A percentile compares a stretch with the other conserved stretches of the same genome.
These are phyloP conservation scores for Astrephomene gubernaculifera DNA, from an alignment of 139 green algal genomes.

Conservation along the genomic window DNA sequence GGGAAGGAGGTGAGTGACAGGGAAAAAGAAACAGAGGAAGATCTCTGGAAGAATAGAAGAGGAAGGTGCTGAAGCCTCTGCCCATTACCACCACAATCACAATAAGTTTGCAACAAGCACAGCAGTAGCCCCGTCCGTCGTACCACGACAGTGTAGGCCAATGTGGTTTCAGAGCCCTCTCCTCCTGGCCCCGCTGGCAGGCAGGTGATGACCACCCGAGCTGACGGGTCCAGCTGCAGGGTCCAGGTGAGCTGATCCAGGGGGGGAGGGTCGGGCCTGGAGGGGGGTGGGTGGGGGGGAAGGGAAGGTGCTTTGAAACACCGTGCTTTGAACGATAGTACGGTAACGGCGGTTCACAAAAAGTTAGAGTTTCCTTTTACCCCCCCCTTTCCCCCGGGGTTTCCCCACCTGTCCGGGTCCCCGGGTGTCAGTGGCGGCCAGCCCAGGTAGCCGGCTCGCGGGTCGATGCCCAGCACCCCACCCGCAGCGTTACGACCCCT, in stretches of 20 bases:
- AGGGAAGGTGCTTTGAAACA: not conserved
- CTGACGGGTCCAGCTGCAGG: conserved; percentile 26
- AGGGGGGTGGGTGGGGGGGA: not conserved
- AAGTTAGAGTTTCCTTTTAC: not conserved
- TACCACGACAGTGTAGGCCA: conserved; percentile 31
- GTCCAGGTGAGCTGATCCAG: conserved; percentile 14
- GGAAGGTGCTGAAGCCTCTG: too few relatives aligned
- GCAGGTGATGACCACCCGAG: not conserved
- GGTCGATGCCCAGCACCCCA: conserved; percentile 57
- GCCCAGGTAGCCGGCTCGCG: conserved; percentile 62
- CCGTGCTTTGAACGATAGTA: too few relatives aligned
- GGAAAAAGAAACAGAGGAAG: too few relatives aligned
- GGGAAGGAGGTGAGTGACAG: not conserved
- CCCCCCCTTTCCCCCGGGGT: not conserved
- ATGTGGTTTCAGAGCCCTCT: too few relatives aligned
- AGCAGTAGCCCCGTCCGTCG: too few relatives aligned
- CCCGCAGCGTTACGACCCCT: conserved; percentile 47
- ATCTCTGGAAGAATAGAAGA: too few relatives aligned
- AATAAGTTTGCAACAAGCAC: too few relatives aligned
- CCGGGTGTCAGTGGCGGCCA: conserved; percentile 36
- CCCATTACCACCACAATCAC: too few relatives aligned
- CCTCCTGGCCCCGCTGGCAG: not conserved
- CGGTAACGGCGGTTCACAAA: too few relatives aligned
- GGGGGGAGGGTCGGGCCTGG: not conserved
- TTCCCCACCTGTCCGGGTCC: conserved; percentile 37